Conservation (phyloP, 2,329 filamentous ascomycete species). For the Corynespora cassiicola region DNA sequence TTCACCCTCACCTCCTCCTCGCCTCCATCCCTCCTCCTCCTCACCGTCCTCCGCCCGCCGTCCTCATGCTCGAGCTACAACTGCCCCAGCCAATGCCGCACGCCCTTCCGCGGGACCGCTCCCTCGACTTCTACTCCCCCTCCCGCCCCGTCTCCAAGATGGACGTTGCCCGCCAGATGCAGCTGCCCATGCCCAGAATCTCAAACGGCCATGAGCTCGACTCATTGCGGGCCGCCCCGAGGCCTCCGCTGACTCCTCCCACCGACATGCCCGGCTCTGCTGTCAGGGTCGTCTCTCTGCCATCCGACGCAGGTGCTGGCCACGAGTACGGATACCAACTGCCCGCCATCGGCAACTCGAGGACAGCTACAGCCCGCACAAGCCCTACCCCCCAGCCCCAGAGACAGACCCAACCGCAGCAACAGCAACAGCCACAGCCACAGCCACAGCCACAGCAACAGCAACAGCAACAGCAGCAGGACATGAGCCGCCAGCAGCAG, state of each 20-base stretch:
- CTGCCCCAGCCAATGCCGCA: constrained; percentile 49
- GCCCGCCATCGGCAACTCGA: constrained; percentile 43
- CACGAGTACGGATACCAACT: constrained; percentile 42
- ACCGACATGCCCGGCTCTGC: constrained; percentile 36
- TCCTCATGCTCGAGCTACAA: constrained; percentile 50
- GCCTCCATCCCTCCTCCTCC: constrained; percentile 4
- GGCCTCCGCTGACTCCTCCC: constrained; percentile 42
- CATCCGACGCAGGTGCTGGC: constrained; percentile 29
- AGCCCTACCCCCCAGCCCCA: constrained; percentile 28
- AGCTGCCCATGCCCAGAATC: constrained; percentile 34
- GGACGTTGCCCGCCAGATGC: constrained; percentile 36
- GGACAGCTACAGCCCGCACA: constrained; percentile 29
- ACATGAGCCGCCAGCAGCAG: constrained; percentile 26
- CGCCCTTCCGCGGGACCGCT: constrained; percentile 43
- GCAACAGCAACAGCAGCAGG: constrained; percentile 16
- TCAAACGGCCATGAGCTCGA: constrained; percentile 28
- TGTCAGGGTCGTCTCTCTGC: constrained; percentile 38
- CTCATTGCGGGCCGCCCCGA: constrained; percentile 22
- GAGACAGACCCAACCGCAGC: constrained; percentile 3
- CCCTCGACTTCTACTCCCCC: constrained; percentile 41
- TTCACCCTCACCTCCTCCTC: not conserved
- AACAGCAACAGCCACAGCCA: constrained; percentile 3
- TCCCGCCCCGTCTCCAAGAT: constrained; percentile 30
- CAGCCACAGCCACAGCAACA: constrained; percentile 18
- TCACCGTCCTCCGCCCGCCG: constrained; percentile 16